Evolutionary conservation across 2,329 filamentous ascomycete genomes (phyloP).

Genomic region (Chaetomium strumarium): DNA sequence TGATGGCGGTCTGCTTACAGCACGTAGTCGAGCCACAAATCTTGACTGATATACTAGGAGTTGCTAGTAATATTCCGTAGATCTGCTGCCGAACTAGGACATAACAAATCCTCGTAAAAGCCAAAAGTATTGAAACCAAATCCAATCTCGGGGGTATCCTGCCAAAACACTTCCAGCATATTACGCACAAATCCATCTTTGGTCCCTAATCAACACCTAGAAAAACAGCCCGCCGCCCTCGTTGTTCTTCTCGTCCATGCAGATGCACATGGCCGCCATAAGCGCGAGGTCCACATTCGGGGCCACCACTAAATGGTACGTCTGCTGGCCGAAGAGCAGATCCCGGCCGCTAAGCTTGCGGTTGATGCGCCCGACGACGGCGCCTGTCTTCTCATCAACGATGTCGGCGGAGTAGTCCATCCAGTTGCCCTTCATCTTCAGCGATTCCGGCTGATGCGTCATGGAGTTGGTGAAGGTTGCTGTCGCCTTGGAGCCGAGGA

Average conservation of each 20-base stretch:
- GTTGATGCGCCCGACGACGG: constrained; percentile 52
- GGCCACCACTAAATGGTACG: constrained; percentile 58
- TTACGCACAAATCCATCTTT: no score
- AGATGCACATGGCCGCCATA: constrained; percentile 61
- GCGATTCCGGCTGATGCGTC: constrained; percentile 36
- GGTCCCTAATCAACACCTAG: neutral
- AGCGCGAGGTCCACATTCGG: constrained; percentile 61
- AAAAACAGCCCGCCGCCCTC: constrained; percentile 25
- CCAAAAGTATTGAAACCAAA: no score
- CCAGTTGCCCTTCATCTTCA: constrained; percentile 58
- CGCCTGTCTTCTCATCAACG: constrained; percentile 42
- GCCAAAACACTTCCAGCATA: no score
- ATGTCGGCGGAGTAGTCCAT: constrained; percentile 54
- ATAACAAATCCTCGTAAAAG: no score
- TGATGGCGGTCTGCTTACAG: no score
- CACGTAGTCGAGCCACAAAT: no score
- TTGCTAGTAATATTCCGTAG: neutral
- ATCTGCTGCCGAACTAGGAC: no score
- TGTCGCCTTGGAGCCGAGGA: constrained; percentile 48
- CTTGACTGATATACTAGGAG: no score
- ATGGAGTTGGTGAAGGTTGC: constrained; percentile 49
- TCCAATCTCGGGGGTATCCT: no score
- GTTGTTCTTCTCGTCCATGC: constrained; percentile 61
- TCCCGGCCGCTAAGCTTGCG: constrained; percentile 54
- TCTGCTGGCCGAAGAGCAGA: constrained; percentile 56